Evolutionary conservation across 1,139 yeast genomes (phyloP), one percentile per base, ranked within the genome.

Genomic region (Zygotorulaspora mrakii): DNA sequence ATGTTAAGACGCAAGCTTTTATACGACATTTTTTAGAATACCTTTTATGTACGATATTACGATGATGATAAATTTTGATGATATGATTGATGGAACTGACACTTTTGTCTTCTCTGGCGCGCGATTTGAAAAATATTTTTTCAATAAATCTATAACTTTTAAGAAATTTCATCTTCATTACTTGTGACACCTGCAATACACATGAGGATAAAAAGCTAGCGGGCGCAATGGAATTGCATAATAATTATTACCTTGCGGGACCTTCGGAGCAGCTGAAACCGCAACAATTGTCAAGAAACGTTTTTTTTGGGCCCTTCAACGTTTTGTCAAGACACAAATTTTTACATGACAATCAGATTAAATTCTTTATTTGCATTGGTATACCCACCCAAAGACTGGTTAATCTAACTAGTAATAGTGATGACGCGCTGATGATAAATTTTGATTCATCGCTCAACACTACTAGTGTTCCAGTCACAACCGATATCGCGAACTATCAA

Each of bases 281-380:
- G 5, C 66, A 62, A 42, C 60, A 54, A 35, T 35, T 65, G 21
- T 53, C 62, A 17, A 52, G 53, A 21, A 57, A 57, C 35, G 51
- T 64, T 2, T 64, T 64, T 55, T 49, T 64, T 26, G 68, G 69
- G 3, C 66, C 68, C 3, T 39, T 65, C 25, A 59, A 63, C 46
- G 49, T 65, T 0, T 50, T 64, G 7, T 61, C 64, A 1, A 65
- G 63, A 44, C 44, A 47, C 12, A 55, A 54, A 2, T 59, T 61
- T 34, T 49, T 58, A 13, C 35, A 41, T 16, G 43, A 47, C 18
- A 43, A 54, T 11, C 44, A 49, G 31, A 49, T 55, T 31, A 48
- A 48, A 37, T 54, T 54, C 33, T 53, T 59, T 37, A 47, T 59
- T 11, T 52, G 57, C 16, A 43, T 56, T 2, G 58, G 54, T 21